These are phyloP conservation scores for Dicorynia guianensis DNA, from an alignment of 306 rosid species.

Conservation along the genomic window DNA sequence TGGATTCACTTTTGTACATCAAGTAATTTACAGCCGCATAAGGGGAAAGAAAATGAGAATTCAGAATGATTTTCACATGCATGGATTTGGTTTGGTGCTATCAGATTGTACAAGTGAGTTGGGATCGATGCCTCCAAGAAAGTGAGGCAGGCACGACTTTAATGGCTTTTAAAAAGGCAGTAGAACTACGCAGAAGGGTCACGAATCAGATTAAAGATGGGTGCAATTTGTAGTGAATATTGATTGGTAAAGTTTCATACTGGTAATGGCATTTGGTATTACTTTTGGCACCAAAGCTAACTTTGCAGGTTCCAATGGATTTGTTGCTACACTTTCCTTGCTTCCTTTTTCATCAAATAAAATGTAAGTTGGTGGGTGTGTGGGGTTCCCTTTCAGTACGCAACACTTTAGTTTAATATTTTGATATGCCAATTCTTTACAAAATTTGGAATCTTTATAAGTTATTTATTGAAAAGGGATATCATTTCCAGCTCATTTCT, in stretches of 20 bases:
- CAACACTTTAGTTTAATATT: conserved; percentile 34
- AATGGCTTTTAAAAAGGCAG: conserved; percentile 27
- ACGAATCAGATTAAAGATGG: conserved; percentile 23
- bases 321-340: conserved; percentile 46
- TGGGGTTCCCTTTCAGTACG: conserved; percentile 41
- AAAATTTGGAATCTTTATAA: conserved; percentile 50
- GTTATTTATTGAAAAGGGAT: conserved; percentile 49
- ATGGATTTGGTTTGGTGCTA: conserved; percentile 39
- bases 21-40: too few species aligned
- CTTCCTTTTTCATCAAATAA: conserved; percentile 37
- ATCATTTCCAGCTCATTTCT: conserved; percentile 54
- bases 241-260: conserved; percentile 47
- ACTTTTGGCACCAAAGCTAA: conserved; percentile 56
- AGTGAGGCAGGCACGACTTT: conserved; percentile 37
- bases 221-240: conserved; percentile 33
- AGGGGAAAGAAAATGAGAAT: too few species aligned
- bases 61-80: conserved; percentile 11
- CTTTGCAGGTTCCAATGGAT: conserved; percentile 62
- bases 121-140: conserved; percentile 34
- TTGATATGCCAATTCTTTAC: conserved; percentile 47
- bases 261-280: conserved; percentile 47
- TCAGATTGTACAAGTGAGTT: conserved; percentile 40
- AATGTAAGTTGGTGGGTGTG: conserved; percentile 4
- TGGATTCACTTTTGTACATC: conserved; percentile 37
- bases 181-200: conserved; percentile 4